Evolutionary conservation across 2,329 filamentous ascomycete genomes (phyloP).

Genomic region (Cadophora luteo-olivacea): DNA sequence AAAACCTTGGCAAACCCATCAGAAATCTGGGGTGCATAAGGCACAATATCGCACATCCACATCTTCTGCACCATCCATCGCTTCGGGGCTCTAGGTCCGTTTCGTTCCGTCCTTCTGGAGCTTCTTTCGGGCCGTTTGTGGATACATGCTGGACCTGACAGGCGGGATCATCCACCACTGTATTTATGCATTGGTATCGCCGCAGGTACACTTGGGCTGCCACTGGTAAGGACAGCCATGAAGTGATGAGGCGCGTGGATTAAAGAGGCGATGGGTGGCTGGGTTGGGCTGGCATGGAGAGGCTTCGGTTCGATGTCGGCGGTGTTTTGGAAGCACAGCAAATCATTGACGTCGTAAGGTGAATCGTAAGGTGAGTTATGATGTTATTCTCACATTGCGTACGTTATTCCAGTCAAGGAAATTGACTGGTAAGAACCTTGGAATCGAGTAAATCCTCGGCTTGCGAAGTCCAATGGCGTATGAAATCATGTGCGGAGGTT

Average conservation of each 20-base stretch:
- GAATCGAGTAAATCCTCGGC: background rate
- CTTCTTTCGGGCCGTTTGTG: constrained; percentile 19
- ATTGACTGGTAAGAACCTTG: background rate
- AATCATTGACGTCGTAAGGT: background rate
- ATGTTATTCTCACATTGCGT: background rate
- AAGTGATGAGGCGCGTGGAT: background rate
- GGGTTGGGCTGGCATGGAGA: background rate
- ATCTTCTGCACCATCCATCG: background rate
- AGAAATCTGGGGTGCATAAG: constrained; percentile 11
- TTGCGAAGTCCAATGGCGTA: background rate
- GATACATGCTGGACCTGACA: background rate
- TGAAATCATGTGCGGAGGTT: background rate
- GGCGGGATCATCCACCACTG: background rate
- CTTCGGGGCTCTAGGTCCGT: background rate
- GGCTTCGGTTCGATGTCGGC: constrained; percentile 1
- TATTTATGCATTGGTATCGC: background rate
- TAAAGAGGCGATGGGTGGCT: constrained; percentile 4
- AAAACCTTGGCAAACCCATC: background rate
- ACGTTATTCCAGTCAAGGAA: background rate
- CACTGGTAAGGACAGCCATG: background rate
- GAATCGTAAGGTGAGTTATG: background rate
- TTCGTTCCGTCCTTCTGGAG: constrained; percentile 6
- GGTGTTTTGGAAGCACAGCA: background rate
- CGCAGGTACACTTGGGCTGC: background rate
- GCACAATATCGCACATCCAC: background rate